Percentiles rank a stretch among this genome's conserved stretches.
phyloP scores from a whole-genome alignment of 345 rosid species.

The Citropsis articulata region DNA sequence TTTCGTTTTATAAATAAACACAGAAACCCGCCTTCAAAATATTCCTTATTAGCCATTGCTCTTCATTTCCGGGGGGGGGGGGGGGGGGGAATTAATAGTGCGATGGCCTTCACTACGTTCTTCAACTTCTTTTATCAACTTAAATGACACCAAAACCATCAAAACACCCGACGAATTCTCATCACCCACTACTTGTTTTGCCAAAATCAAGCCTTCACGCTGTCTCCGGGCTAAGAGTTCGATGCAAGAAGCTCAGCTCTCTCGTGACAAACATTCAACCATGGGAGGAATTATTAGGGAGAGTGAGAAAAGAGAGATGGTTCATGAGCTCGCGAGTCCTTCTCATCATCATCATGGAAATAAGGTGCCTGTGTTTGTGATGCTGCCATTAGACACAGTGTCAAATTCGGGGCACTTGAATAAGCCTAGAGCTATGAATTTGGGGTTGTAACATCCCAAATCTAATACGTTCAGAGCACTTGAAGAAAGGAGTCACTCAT shows the following conservation, averaged over 20 bases:
- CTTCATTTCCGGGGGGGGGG: no score
- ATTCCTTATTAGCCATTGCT: slow-evolving; percentile 19
- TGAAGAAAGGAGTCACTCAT: no score
- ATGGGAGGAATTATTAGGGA: slow-evolving; percentile 21
- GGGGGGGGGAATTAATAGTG: no score
- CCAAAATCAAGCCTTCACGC: slow-evolving; percentile 48
- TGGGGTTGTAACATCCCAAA: no score
- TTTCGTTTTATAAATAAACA: slow-evolving; percentile 42
- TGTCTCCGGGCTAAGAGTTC: slow-evolving; percentile 41
- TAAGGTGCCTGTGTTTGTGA: slow-evolving; percentile 83
- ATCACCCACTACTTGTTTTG: slow-evolving; percentile 41
- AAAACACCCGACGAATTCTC: slow-evolving; percentile 48
- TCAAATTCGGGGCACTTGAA: slow-evolving; percentile 63
- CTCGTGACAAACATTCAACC: slow-evolving; percentile 32
- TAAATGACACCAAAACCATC: slow-evolving; percentile 48
- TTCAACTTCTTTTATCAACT: slow-evolving; percentile 62
- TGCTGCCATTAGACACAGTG: slow-evolving; percentile 88
- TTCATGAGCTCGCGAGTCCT: slow-evolving; percentile 47
- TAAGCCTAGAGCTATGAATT: slow-evolving; percentile 83
- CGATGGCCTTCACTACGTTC: slow-evolving; percentile 74
- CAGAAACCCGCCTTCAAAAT: slow-evolving; percentile 25
- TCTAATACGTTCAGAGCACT: no score
- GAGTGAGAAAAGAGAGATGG: slow-evolving; percentile 42
- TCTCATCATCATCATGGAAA: slow-evolving; percentile 37
- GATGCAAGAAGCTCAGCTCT: slow-evolving; percentile 35